A percentile compares a stretch with the other conserved stretches of the same genome.
Conservation (phyloP, 2,329 filamentous ascomycete species). For the Beauveria brongniartii region DNA sequence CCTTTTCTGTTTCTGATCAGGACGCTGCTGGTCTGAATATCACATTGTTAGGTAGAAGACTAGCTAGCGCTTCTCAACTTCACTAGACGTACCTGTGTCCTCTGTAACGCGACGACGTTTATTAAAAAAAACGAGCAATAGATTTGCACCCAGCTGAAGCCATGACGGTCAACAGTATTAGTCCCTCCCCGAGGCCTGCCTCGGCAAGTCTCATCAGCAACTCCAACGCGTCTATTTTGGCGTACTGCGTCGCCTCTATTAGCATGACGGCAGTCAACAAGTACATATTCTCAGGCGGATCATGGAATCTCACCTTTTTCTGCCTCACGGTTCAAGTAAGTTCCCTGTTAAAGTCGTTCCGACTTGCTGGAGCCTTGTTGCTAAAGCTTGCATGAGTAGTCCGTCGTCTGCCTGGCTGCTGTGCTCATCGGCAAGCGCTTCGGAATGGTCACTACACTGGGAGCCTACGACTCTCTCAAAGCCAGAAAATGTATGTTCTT, state of each 20-base stretch:
- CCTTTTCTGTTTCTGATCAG: no score
- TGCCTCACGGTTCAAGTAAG: constrained; percentile 85
- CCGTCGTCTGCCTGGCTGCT: constrained; percentile 76
- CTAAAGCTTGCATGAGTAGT: constrained; percentile 41
- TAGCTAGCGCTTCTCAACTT: no score
- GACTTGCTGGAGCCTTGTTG: background rate
- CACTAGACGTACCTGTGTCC: no score
- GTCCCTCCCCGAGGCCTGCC: background rate
- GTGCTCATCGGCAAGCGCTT: constrained; percentile 76
- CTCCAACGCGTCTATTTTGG: constrained; percentile 70
- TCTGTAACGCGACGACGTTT: no score
- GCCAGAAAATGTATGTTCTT: constrained; percentile 74
- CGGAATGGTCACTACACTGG: constrained; percentile 73
- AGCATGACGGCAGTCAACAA: constrained; percentile 99
- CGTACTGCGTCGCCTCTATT: constrained; percentile 94
- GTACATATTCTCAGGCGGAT: constrained; percentile 83
- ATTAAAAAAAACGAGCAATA: background rate
- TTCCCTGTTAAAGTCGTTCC: background rate
- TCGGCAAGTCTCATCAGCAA: constrained; percentile 43
- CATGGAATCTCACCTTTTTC: constrained; percentile 96
- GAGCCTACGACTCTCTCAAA: constrained; percentile 78
- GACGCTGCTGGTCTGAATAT: no score
- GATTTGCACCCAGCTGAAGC: background rate
- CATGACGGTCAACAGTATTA: background rate
- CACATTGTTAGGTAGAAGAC: no score